These are phyloP conservation scores for Dryas octopetala DNA, from an alignment of 306 rosid species.

Conservation along the genomic window DNA sequence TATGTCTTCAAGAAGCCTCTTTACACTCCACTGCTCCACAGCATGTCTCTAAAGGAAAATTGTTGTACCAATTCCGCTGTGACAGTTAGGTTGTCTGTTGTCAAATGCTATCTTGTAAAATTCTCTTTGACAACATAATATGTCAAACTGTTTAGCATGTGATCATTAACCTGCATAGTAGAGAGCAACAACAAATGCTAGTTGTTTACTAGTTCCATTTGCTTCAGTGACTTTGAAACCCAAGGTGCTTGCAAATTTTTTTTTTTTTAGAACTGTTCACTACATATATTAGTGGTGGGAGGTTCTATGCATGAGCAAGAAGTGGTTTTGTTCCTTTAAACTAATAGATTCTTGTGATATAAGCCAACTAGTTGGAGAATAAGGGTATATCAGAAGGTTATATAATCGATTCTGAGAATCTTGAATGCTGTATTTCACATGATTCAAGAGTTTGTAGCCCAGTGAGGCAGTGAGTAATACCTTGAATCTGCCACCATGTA, in stretches of 20 bases:
- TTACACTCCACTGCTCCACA: background rate
- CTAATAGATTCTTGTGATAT: background rate
- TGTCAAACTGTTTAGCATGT: too few relatives aligned
- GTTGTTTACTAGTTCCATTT: background rate
- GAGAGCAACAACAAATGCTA: background rate
- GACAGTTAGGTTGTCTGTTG: background rate
- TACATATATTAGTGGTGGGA: background rate
- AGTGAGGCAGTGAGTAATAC: too few relatives aligned
- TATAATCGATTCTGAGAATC: too few relatives aligned
- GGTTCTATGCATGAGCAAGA: background rate
- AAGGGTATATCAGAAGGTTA: too few relatives aligned
- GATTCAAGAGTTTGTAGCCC: too few relatives aligned
- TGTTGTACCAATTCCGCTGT: background rate
- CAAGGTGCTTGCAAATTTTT: background rate
- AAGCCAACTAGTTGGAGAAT: background rate
- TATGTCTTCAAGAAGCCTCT: conserved; percentile 11
- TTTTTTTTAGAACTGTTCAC: background rate
- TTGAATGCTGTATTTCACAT: too few relatives aligned
- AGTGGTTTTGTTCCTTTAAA: background rate
- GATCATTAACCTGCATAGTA: too few relatives aligned
- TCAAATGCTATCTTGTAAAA: conserved; percentile 1
- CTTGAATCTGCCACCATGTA: too few relatives aligned
- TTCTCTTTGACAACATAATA: background rate
- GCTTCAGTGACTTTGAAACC: background rate
- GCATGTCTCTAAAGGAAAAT: background rate